Conservation (phyloP, 2,329 filamentous ascomycete genomes). For the Cordyceps cicadae region DNA sequence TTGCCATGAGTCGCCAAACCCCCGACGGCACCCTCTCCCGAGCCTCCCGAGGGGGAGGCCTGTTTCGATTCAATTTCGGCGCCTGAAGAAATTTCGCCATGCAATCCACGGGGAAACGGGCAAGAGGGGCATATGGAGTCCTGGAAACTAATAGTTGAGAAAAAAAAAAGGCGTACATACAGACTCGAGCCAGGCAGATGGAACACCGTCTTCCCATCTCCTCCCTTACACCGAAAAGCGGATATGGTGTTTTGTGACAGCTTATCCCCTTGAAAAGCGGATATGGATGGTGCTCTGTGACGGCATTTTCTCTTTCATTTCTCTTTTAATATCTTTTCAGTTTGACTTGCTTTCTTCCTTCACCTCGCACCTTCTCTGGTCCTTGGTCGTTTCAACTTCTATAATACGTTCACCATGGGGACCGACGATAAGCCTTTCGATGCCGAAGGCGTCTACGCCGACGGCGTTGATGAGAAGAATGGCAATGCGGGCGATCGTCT, state of each 20-base stretch:
- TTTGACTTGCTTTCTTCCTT: background rate
- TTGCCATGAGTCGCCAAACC: background rate
- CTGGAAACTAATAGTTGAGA: background rate
- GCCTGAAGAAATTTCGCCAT: background rate
- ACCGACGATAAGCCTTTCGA: constrained; percentile 2
- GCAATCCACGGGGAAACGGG: background rate
- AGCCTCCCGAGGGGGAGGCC: too few relatives aligned
- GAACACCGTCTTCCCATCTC: too few relatives aligned
- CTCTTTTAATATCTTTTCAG: background rate
- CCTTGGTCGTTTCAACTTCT: background rate
- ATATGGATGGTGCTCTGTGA: background rate
- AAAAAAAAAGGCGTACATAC: background rate
- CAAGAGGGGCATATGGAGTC: background rate
- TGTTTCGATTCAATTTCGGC: background rate
- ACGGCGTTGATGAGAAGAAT: constrained; percentile 21
- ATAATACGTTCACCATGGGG: background rate
- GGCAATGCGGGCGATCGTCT: constrained; percentile 26
- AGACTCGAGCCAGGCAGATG: background rate
- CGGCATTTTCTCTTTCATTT: background rate
- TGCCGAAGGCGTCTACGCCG: constrained; percentile 1
- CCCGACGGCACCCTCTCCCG: background rate
- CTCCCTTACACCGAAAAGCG: too few relatives aligned
- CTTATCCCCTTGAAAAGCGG: too few relatives aligned
- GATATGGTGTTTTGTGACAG: background rate
- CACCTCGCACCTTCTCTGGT: background rate